phyloP scores from a whole-genome alignment of 1,284 basidiomycete species.

The Farysia itapuensis region DNA sequence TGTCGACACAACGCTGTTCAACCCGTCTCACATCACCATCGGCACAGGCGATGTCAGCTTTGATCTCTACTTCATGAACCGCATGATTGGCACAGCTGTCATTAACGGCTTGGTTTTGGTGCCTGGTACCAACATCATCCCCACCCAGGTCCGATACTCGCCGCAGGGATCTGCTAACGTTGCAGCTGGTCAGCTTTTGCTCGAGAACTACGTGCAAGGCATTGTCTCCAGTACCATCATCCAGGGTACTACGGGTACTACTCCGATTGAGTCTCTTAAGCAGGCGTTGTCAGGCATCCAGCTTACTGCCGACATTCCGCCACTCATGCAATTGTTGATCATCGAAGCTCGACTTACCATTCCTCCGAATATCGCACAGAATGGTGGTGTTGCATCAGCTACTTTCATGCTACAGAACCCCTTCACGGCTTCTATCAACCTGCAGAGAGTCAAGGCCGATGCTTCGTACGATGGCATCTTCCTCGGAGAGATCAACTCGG shows the following conservation, averaged over 20 bases:
- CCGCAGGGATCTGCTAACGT: slow-evolving; percentile 67
- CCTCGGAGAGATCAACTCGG: slow-evolving; percentile 63
- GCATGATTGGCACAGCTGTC: slow-evolving; percentile 68
- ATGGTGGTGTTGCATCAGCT: slow-evolving; percentile 28
- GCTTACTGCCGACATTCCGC: slow-evolving; percentile 70
- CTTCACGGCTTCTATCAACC: slow-evolving; percentile 74
- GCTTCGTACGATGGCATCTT: slow-evolving; percentile 63
- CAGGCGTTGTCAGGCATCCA: slow-evolving; percentile 69
- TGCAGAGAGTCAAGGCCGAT: slow-evolving; percentile 67
- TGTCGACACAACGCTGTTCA: slow-evolving; percentile 62
- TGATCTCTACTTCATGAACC: slow-evolving; percentile 66
- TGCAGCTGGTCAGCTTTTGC: slow-evolving; percentile 67
- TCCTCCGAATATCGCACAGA: slow-evolving; percentile 58
- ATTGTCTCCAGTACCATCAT: slow-evolving; percentile 68
- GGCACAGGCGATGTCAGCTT: slow-evolving; percentile 72
- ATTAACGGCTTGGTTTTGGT: slow-evolving; percentile 62
- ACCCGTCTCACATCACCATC: slow-evolving; percentile 71
- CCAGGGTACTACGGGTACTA: slow-evolving; percentile 67
- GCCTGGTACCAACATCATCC: slow-evolving; percentile 38
- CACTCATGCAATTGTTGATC: slow-evolving; percentile 70
- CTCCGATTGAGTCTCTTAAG: slow-evolving; percentile 70
- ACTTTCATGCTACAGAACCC: slow-evolving; percentile 67
- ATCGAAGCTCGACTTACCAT: slow-evolving; percentile 56
- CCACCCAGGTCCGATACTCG: slow-evolving; percentile 68
- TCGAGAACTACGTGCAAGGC: slow-evolving; percentile 75